A percentile compares a stretch with the other conserved stretches of the same genome.
These are phyloP conservation scores for Saxophila tyrrhenica DNA, from an alignment of 495 filamentous ascomycete genomes.

Conservation along the genomic window DNA sequence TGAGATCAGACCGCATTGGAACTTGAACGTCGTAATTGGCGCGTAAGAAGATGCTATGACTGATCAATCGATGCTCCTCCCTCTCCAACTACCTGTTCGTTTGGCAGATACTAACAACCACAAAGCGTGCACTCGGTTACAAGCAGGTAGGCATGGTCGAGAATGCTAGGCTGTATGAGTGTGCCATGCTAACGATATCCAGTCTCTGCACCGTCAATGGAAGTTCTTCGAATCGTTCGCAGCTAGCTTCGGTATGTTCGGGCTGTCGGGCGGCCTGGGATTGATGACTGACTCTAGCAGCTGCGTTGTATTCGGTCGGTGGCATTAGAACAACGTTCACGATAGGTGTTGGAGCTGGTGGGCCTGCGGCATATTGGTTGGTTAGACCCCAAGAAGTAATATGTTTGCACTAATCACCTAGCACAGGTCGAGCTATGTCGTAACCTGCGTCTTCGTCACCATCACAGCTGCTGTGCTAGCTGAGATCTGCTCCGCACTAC, in stretches of 20 bases:
- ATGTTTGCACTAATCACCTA: not conserved
- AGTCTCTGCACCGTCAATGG: slow-evolving; percentile 25
- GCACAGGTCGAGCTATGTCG: slow-evolving; percentile 42
- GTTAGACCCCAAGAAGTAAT: not conserved
- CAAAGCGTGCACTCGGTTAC: slow-evolving; percentile 21
- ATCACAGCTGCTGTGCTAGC: slow-evolving; percentile 47
- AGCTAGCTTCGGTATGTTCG: slow-evolving; percentile 40
- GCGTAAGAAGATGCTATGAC: slow-evolving; percentile 29
- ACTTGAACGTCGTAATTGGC: slow-evolving; percentile 27
- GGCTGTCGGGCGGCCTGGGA: not conserved
- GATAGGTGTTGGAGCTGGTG: slow-evolving; percentile 46
- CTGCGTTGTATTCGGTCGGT: slow-evolving; percentile 46
- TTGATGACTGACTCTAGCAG: slow-evolving; percentile 22
- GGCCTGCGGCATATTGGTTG: slow-evolving; percentile 44
- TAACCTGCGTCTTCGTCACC: slow-evolving; percentile 45
- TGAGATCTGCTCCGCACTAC: slow-evolving; percentile 45
- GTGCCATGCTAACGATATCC: not conserved
- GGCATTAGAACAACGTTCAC: slow-evolving; percentile 46
- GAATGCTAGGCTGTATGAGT: no score
- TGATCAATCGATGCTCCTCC: slow-evolving; percentile 16
- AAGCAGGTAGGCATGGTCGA: slow-evolving; percentile 20
- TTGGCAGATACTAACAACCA: slow-evolving; percentile 7
- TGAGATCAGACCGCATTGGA: slow-evolving; percentile 28
- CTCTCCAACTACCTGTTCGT: not conserved
- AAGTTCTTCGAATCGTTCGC: slow-evolving; percentile 44